Conservation (phyloP, 306 rosid species). For the Trifolium repens region DNA sequence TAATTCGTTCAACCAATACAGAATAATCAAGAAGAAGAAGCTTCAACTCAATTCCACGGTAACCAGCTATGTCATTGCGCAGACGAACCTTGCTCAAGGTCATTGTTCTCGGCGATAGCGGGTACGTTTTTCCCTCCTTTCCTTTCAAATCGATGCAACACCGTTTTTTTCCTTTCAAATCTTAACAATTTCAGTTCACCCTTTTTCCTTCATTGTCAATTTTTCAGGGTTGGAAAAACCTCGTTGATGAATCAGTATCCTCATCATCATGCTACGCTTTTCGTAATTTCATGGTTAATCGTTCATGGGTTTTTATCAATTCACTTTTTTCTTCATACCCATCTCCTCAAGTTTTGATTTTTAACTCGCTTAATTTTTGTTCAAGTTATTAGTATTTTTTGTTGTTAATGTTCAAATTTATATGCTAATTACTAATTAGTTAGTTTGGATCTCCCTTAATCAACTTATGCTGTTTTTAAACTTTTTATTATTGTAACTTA, state of each 20-base stretch:
- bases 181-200: constrained; percentile 1
- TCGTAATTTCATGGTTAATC: neutral
- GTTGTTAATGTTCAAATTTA: neutral
- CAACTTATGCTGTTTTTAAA: neutral
- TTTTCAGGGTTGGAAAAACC: constrained; percentile 92
- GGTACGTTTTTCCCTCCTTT: constrained; percentile 59
- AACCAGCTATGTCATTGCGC: constrained; percentile 77
- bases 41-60: constrained; percentile 7
- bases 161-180: constrained; percentile 2
- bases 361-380: neutral
- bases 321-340: neutral
- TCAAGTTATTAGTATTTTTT: neutral
- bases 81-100: constrained; percentile 97
- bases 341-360: constrained; percentile 22
- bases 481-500: neutral
- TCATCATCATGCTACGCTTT: neutral
- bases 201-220: constrained; percentile 2
- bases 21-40: neutral
- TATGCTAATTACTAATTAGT: neutral
- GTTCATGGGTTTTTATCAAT: constrained; percentile 5
- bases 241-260: constrained; percentile 99
- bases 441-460: constrained; percentile 14
- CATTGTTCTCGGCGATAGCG: constrained; percentile 97
- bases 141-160: neutral
- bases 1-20: neutral